phyloP scores from a whole-genome alignment of 225 moss, liverwort and hornwort genomes.

The Climacium dendroides region DNA sequence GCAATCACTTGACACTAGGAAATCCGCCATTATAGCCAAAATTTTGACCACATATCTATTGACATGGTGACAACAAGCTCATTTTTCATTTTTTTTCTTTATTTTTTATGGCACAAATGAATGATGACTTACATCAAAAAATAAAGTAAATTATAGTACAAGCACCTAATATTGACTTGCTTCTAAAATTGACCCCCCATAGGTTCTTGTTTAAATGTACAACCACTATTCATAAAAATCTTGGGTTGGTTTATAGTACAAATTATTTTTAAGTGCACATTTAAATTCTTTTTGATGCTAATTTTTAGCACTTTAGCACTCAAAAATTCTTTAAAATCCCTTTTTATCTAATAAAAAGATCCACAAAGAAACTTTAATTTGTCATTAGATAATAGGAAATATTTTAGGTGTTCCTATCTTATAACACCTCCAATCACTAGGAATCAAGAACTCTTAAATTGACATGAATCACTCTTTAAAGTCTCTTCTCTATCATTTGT shows the following conservation, averaged over 20 bases:
- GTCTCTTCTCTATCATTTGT: too few relatives aligned
- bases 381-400: neutral
- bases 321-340: rapidly evolving
- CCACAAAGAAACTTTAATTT: rapidly evolving
- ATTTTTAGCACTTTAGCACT: neutral
- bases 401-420: neutral
- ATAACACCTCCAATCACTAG: neutral
- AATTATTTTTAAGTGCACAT: too few relatives aligned
- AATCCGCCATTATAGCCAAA: neutral
- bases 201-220: neutral
- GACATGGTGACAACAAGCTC: rapidly evolving
- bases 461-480: neutral
- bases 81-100: neutral
- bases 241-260: neutral
- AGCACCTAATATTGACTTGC: neutral
- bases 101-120: neutral
- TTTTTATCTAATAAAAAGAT: neutral
- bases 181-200: neutral
- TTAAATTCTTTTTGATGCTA: neutral
- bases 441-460: neutral
- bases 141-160: neutral
- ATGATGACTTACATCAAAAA: neutral
- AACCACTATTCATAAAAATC: neutral
- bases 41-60: neutral
- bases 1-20: neutral